Evolutionary conservation across 331 rosid genomes (phyloP).

Genomic region (Malus hybrid): DNA sequence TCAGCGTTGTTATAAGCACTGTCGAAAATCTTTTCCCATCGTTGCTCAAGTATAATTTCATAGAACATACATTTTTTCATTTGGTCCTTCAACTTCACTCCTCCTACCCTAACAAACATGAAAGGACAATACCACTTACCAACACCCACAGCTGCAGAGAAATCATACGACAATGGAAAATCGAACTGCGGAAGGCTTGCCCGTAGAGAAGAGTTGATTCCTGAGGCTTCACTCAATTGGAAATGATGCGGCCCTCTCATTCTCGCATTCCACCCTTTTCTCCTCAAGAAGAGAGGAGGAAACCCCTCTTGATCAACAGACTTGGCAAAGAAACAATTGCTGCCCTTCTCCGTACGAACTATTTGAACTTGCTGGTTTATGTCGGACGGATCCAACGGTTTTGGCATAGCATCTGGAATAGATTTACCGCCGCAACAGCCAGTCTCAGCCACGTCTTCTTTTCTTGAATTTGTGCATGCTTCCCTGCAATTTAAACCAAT

Average conservation of each 20-base stretch:
- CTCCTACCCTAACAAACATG: constrained; percentile 26
- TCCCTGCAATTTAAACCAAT: constrained; percentile 4
- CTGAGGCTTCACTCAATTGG: constrained; percentile 19
- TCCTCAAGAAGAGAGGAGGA: constrained; percentile 13
- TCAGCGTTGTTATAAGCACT: not conserved
- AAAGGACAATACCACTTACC: constrained; percentile 44
- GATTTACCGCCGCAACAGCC: constrained; percentile 23
- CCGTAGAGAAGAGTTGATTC: constrained; percentile 18
- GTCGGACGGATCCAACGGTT: constrained; percentile 35
- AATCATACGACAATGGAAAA: not conserved
- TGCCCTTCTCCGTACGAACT: not conserved
- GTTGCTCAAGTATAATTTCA: constrained; percentile 31
- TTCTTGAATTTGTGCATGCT: constrained; percentile 38
- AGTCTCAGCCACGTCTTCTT: constrained; percentile 26
- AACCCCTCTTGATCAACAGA: constrained; percentile 15
- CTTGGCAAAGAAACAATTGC: constrained; percentile 6
- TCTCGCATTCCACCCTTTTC: constrained; percentile 7
- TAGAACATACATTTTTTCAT: constrained; percentile 18
- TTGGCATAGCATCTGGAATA: constrained; percentile 33
- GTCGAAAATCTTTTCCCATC: constrained; percentile 20
- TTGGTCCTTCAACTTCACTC: constrained; percentile 11
- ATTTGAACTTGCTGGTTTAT: constrained; percentile 53
- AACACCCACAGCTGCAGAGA: constrained; percentile 11
- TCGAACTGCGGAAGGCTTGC: constrained; percentile 20
- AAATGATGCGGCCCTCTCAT: not conserved